Percentiles rank a stretch among this genome's conserved stretches.
phyloP scores from a whole-genome alignment of 164 flowering plant species.

The Aristolochia fimbriata region DNA sequence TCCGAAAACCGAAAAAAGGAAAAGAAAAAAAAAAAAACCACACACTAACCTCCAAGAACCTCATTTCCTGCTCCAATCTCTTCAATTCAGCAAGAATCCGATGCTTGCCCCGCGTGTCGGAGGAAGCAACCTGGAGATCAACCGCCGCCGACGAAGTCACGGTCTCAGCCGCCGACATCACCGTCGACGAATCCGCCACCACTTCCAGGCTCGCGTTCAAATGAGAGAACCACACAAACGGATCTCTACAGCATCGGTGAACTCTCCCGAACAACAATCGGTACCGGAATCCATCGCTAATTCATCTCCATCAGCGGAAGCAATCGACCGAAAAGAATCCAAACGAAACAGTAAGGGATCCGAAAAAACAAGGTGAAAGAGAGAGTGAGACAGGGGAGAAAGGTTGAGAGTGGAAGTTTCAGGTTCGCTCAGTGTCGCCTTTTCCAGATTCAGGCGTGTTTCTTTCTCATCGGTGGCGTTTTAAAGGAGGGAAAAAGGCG shows the following conservation, averaged over 20 bases:
- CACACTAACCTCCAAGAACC: conserved; percentile 59
- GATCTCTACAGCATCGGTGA: neutral
- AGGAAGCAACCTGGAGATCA: conserved; percentile 2
- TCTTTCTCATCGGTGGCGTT: neutral
- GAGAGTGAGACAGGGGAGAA: neutral
- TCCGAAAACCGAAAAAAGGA: neutral
- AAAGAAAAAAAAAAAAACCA: too few relatives aligned
- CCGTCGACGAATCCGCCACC: neutral
- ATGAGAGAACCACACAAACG: neutral
- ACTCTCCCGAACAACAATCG: too few relatives aligned
- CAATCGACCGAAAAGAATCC: neutral
- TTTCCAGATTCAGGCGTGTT: neutral
- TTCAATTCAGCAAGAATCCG: conserved; percentile 78
- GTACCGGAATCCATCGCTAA: neutral
- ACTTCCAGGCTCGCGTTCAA: neutral
- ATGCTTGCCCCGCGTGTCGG: conserved; percentile 73
- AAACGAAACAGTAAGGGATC: neutral
- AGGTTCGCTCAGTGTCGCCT: neutral
- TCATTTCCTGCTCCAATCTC: conserved; percentile 71
- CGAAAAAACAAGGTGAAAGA: neutral
- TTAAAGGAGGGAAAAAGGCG: neutral
- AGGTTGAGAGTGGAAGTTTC: neutral
- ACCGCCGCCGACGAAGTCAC: conserved; percentile 11
- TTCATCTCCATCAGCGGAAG: neutral
- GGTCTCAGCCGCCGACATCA: conserved; percentile 5